A percentile compares a stretch with the other conserved stretches of the same genome.
phyloP scores from a whole-genome alignment of 352 stramenopile genomes.

The Phytopythium vexans region DNA sequence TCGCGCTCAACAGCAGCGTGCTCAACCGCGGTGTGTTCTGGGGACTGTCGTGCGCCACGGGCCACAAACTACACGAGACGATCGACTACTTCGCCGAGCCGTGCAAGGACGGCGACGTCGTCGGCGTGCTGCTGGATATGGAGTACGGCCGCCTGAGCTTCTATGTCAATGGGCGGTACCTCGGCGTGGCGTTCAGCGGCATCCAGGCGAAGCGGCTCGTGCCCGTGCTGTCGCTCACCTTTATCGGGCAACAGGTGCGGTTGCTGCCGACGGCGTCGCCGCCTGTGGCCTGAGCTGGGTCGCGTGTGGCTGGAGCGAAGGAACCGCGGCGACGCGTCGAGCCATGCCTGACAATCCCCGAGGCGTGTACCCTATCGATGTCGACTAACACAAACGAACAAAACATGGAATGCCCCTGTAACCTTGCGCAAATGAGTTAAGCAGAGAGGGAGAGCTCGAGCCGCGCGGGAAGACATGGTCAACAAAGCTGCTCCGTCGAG shows the following conservation, averaged over 20 bases:
- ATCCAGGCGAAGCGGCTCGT: slow-evolving; percentile 58
- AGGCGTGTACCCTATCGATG: too few species aligned
- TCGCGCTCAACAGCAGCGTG: slow-evolving; percentile 57
- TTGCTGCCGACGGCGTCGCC: slow-evolving; percentile 52
- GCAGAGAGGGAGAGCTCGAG: too few species aligned
- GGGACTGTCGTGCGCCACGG: slow-evolving; percentile 67
- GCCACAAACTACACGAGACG: slow-evolving; percentile 73
- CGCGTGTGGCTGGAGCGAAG: slow-evolving; percentile 2
- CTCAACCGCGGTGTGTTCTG: slow-evolving; percentile 66
- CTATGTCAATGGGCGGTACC: slow-evolving; percentile 71
- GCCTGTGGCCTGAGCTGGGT: slow-evolving; percentile 24
- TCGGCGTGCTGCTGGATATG: slow-evolving; percentile 76
- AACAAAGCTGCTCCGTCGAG: too few species aligned
- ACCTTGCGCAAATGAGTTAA: too few species aligned
- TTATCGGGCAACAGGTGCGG: slow-evolving; percentile 61
- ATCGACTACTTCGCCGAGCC: slow-evolving; percentile 73
- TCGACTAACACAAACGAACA: too few species aligned
- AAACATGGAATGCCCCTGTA: too few species aligned
- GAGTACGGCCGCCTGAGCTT: slow-evolving; percentile 71
- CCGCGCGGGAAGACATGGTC: too few species aligned
- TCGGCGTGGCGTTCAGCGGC: slow-evolving; percentile 69
- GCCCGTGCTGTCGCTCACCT: slow-evolving; percentile 70
- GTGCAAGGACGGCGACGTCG: slow-evolving; percentile 71
- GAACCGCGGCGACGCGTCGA: too few species aligned
- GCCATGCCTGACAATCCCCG: too few species aligned